Percentiles rank a stretch among this genome's conserved stretches.
Evolutionary conservation across 495 filamentous ascomycete species (phyloP).

Genomic region (Hypoxylon intermedium): DNA sequence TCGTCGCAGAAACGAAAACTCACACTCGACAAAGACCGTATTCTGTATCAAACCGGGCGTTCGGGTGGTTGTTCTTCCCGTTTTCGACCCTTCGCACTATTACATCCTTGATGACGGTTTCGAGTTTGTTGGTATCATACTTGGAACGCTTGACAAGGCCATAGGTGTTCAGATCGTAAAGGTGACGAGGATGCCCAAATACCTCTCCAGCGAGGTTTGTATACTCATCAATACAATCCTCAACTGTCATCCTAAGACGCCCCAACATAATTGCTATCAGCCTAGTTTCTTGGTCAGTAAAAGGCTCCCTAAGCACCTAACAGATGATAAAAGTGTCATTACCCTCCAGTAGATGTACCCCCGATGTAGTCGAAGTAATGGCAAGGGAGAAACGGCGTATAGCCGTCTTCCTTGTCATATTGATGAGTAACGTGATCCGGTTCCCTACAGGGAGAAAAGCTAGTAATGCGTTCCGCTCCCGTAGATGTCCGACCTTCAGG

Average conservation of each 20-base stretch:
- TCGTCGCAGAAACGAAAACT: no score
- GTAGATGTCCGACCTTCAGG: not conserved
- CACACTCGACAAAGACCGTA: constrained; percentile 48
- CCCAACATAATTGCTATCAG: constrained; percentile 64
- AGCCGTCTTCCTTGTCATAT: constrained; percentile 1
- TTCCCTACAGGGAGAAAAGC: constrained; percentile 9
- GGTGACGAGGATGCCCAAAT: constrained; percentile 46
- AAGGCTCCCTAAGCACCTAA: no score
- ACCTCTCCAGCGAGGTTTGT: constrained; percentile 52
- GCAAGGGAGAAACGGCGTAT: constrained; percentile 43
- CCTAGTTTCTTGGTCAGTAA: no score
- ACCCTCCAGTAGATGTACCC: constrained; percentile 51
- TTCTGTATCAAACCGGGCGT: constrained; percentile 30
- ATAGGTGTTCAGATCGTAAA: constrained; percentile 14
- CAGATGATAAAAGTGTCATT: no score
- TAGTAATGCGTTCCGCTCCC: constrained; percentile 1
- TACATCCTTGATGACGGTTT: constrained; percentile 51
- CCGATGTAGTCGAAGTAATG: constrained; percentile 60
- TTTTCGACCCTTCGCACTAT: constrained; percentile 31
- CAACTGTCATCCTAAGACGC: constrained; percentile 59
- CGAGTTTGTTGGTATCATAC: constrained; percentile 51
- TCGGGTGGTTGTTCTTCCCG: constrained; percentile 4
- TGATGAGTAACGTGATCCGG: constrained; percentile 8
- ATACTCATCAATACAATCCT: constrained; percentile 59
- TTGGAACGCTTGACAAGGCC: constrained; percentile 33